phyloP scores from a whole-genome alignment of 495 filamentous ascomycete genomes.

The Letharia lupina region DNA sequence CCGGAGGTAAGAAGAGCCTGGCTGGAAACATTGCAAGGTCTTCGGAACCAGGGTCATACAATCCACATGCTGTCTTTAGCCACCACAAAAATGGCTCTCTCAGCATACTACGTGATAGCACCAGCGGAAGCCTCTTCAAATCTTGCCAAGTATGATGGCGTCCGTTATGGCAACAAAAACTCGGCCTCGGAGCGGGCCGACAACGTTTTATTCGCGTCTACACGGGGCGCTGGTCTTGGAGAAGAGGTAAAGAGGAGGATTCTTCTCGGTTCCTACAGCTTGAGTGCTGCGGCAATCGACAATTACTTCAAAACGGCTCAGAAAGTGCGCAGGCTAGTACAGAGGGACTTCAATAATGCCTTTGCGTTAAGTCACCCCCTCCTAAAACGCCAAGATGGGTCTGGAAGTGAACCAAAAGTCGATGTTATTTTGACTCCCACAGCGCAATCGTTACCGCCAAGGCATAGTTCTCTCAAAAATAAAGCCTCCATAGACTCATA shows the following conservation, averaged over 20 bases:
- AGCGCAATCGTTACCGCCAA: constrained; percentile 68
- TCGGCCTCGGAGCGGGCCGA: constrained; percentile 31
- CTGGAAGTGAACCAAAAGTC: constrained; percentile 49
- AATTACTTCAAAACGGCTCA: constrained; percentile 97
- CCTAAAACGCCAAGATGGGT: constrained; percentile 36
- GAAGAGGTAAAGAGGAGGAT: constrained; percentile 79
- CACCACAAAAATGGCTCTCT: constrained; percentile 72
- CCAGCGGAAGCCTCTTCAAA: constrained; percentile 95
- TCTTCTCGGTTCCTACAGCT: constrained; percentile 78
- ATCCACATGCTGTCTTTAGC: constrained; percentile 75
- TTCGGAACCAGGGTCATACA: constrained; percentile 56
- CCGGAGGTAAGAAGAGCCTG: constrained; percentile 60
- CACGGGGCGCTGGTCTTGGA: constrained; percentile 66
- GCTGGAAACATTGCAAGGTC: constrained; percentile 45
- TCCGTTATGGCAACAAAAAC: constrained; percentile 67
- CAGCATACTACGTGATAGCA: constrained; percentile 91
- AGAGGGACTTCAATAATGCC: constrained; percentile 71
- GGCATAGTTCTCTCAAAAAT: constrained; percentile 43
- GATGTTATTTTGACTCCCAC: constrained; percentile 88
- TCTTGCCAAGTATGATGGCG: constrained; percentile 93
- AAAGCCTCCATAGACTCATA: constrained; percentile 52
- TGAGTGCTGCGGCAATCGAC: constrained; percentile 84
- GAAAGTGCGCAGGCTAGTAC: constrained; percentile 72
- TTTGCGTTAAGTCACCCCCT: constrained; percentile 65
- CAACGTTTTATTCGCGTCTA: constrained; percentile 63